Conservation (phyloP, 2,329 filamentous ascomycete genomes). For the Acephala macrosclerotiorum region DNA sequence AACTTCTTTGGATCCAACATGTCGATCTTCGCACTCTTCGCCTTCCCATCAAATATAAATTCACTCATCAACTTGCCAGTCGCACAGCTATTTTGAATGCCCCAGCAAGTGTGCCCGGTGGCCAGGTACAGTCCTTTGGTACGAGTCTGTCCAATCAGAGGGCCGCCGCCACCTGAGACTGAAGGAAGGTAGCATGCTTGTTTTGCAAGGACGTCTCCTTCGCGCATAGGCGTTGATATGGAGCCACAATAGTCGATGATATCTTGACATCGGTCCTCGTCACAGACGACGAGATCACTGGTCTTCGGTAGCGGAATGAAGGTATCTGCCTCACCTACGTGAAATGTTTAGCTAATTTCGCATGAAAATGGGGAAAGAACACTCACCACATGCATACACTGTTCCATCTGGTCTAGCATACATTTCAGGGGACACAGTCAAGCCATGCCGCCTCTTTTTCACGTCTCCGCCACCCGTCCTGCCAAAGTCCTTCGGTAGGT, state of each 20-base stretch:
- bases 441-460: constrained; percentile 61
- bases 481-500: constrained; percentile 70
- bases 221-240: constrained; percentile 70
- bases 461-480: constrained; percentile 55
- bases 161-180: constrained; percentile 60
- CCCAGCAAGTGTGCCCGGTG: constrained; percentile 96
- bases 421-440: constrained; percentile 85
- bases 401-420: constrained; percentile 90
- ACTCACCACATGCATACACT: constrained; percentile 86
- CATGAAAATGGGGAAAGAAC: background rate
- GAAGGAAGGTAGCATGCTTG: constrained; percentile 93
- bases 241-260: constrained; percentile 79
- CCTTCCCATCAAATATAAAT: constrained; percentile 75
- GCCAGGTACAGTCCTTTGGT: constrained; percentile 81
- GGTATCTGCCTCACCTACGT: constrained; percentile 76
- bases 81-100: constrained; percentile 92
- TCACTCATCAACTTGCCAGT: constrained; percentile 85
- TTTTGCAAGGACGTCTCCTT: constrained; percentile 73
- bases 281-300: constrained; percentile 77
- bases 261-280: constrained; percentile 81
- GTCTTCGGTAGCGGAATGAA: constrained; percentile 76
- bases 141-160: constrained; percentile 79
- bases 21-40: constrained; percentile 71
- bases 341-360: background rate
- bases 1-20: constrained; percentile 73